A percentile compares a stretch with the other conserved stretches of the same genome.
phyloP scores from a whole-genome alignment of 176 grass and related monocot genomes.

The Panicum miliaceum region DNA sequence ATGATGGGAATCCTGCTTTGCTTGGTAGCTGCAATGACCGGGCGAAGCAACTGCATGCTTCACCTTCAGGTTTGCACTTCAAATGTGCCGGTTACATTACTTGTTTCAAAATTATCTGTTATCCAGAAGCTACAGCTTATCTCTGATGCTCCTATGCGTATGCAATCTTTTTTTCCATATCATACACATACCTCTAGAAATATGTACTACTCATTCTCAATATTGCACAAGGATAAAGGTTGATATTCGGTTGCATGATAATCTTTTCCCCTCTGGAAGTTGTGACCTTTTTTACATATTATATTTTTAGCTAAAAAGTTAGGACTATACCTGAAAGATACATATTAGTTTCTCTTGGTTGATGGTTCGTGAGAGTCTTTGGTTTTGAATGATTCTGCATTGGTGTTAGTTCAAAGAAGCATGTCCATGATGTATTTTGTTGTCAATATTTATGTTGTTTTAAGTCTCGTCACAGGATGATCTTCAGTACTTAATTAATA shows the following conservation, averaged over 20 bases:
- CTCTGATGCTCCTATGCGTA: background rate
- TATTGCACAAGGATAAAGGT: background rate
- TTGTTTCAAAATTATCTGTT: slow-evolving; percentile 7
- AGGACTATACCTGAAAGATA: slow-evolving; percentile 16
- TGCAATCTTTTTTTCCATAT: background rate
- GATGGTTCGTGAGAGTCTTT: background rate
- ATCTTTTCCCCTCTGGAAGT: slow-evolving; percentile 1
- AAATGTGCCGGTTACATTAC: background rate
- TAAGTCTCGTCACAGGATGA: background rate
- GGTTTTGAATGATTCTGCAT: slow-evolving; percentile 15
- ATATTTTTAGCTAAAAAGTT: slow-evolving; percentile 9
- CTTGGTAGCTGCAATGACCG: slow-evolving; percentile 83
- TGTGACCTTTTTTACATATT: background rate
- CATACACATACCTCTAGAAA: background rate
- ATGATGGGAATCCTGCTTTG: slow-evolving; percentile 65
- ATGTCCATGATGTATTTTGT: slow-evolving; percentile 4
- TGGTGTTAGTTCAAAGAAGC: slow-evolving; percentile 31
- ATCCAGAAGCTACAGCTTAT: background rate
- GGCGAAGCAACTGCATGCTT: slow-evolving; percentile 81
- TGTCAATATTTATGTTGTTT: slow-evolving; percentile 20
- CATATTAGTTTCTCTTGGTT: background rate
- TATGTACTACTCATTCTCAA: slow-evolving; percentile 16
- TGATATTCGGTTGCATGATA: background rate
- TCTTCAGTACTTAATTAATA: slow-evolving; percentile 1
- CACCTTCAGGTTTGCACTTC: slow-evolving; percentile 75